Percentiles rank a stretch among this genome's conserved stretches.
Conservation (phyloP, 345 rosid species). For the Melaleuca quinquenervia region DNA sequence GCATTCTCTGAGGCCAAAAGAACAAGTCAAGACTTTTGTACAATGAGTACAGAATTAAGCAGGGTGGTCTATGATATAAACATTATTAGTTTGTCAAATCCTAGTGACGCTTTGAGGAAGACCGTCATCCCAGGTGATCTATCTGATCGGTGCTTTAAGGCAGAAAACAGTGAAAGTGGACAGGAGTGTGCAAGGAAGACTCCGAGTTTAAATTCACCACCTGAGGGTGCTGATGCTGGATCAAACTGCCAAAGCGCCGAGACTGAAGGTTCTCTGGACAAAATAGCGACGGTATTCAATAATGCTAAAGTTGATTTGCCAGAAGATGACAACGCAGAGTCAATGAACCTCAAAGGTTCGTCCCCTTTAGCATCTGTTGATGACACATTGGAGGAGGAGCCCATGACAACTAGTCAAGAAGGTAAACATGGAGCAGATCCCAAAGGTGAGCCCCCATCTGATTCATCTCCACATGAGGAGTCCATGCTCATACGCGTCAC, state of each 20-base stretch:
- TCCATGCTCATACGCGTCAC: background rate
- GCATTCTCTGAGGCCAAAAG: background rate
- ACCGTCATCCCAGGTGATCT: background rate
- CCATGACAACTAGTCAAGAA: background rate
- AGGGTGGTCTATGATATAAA: background rate
- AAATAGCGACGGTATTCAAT: background rate
- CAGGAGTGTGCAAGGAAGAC: background rate
- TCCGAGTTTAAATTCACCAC: background rate
- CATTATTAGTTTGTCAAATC: background rate
- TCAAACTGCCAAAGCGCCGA: background rate
- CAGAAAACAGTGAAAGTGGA: background rate
- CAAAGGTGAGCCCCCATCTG: background rate
- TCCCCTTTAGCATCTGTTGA: background rate
- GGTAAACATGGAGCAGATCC: background rate
- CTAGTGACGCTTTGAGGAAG: background rate
- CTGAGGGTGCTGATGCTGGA: background rate
- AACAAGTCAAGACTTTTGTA: background rate
- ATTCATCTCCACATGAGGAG: constrained; percentile 3
- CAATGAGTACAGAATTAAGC: background rate
- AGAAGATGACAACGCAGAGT: background rate
- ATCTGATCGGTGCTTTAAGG: background rate
- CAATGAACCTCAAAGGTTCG: background rate
- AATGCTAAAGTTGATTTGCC: background rate
- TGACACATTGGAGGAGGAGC: background rate
- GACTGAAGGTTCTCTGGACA: background rate